Evolutionary conservation across 1,139 yeast species (phyloP).

Genomic region (Suhomyces bokatorum): DNA sequence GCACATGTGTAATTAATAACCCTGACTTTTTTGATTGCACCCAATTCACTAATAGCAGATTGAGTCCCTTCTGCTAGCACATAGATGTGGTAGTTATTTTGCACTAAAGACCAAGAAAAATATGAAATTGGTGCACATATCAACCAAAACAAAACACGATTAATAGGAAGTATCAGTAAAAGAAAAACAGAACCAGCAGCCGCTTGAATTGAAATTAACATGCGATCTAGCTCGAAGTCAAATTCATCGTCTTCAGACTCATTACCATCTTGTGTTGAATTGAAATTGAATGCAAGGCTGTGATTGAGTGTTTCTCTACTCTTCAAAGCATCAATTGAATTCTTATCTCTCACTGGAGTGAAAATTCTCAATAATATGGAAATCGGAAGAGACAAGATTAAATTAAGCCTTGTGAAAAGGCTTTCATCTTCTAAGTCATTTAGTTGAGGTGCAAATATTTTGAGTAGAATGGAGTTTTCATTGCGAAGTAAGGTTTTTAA

Average conservation of each 20-base stretch:
- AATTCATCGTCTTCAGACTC: constrained; percentile 14
- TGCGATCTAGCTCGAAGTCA: constrained; percentile 22
- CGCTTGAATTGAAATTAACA: constrained; percentile 22
- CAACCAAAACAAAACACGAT: constrained; percentile 8
- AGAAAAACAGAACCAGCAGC: constrained; percentile 22
- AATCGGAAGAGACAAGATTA: constrained; percentile 43
- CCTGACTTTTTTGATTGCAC: constrained; percentile 12
- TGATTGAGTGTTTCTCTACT: constrained; percentile 4
- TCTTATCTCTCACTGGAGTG: constrained; percentile 46
- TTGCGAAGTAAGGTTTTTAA: not conserved
- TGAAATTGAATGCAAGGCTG: not conserved
- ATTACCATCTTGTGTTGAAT: not conserved
- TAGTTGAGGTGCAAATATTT: constrained; percentile 17
- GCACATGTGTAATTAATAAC: constrained; percentile 38
- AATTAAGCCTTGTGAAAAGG: constrained; percentile 20
- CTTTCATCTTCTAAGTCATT: constrained; percentile 11
- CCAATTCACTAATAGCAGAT: not conserved
- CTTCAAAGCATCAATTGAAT: constrained; percentile 10
- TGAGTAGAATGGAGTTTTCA: constrained; percentile 3
- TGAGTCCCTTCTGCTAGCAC: constrained; percentile 1
- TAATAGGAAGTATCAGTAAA: constrained; percentile 11
- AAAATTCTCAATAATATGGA: constrained; percentile 46
- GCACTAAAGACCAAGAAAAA: not conserved
- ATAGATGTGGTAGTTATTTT: constrained; percentile 3
- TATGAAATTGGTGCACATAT: not conserved